Evolutionary conservation across 2,329 filamentous ascomycete genomes (phyloP), one percentile per base, ranked within the genome.

Genomic region (Blastomyces gilchristii): DNA sequence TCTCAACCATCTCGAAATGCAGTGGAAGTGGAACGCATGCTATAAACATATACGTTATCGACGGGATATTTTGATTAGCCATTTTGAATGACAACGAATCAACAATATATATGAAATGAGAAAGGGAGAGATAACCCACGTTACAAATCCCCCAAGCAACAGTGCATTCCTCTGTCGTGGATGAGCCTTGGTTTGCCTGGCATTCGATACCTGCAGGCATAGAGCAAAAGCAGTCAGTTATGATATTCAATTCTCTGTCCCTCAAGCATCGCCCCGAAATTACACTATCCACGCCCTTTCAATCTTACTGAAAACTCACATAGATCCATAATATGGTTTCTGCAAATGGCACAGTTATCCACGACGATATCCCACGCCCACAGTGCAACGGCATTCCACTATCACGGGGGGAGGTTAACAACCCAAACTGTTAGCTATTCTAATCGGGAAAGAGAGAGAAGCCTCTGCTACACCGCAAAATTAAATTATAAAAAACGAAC

Each of bases 281-380:
- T 6, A 50, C 43, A 43, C 28, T 58, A 58, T 58, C 37, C n/a
- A 12, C n/a, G 12, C 57, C 25, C 49, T 41, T 31, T 53, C 43
- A 43, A 25, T 28, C 3, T 50, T 25, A 9, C 34, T 39, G 59
- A 47, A 16, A 52, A 76, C 86, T 70, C 80, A 91, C 94, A 99
- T 37, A 99, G 83, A 77, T 99, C 94, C 94, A 99, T 99, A 77
- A 99, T 99, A 77, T 99, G 94, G 76, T 99, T 99, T 74, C 94
- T 85, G 82, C 94, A 99, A 74, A 99, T 99, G 71, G 94, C 94
- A 75, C 94, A 99, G 83, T 99, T 99, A 79, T 99, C 94, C 65
- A 99, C 94, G 41, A 97, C 92, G 64, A 99, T 99, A 75, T 99
- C 94, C 94, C 94, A 99, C 0, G 94, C 94, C 94, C 94, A 99